Base-by-base conservation (phyloP, 1,139 yeast species). In the Suhomyces bolitotheri region DNA sequence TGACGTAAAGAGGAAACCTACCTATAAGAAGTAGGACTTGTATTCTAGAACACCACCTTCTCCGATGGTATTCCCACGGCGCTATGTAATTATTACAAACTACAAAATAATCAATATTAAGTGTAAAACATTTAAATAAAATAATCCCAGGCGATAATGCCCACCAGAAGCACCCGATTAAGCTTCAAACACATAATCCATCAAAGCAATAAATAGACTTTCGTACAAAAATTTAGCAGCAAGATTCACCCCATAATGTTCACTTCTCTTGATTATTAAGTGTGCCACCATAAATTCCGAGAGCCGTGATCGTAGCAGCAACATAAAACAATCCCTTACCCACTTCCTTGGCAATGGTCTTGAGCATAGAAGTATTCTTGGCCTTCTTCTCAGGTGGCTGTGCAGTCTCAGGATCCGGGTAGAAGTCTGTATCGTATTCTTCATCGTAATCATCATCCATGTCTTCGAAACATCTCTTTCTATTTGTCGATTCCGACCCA, bases 291-390 rank as follows among this genome's bases (percentile, higher is more conserved):
- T 68, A 70, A 10, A 58, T 45, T 6, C 71, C 73, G 41, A 71
- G 58, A 2, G 71, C 73, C 11, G 63, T 43, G 25, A 70, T 47
- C 1, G 75, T 66, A 3, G 63, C 63, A 12, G 52, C 40, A 7
- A 54, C 63, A 40, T 69, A 68, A 13, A 64, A 35, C 6, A 60
- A 41, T 4, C 66, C 73, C 40, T 65, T 67, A 2, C 58, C 60
- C 5, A 51, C 47, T 41, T 70, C 76, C 38, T 62, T 64, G 8
- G 53, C 45, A 23, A 63, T 27, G 2, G 55, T 36, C 29, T 54
- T 59, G 29, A 47, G 32, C n/a, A 33, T 9, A 15, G 42, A 36
- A 5, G 47, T 12, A 9, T 29, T 20, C 36, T 37, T 38, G 4
- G 16, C 26, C 24, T 34, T 36, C 38, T 39, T 36, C 20, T 29